A percentile compares a stretch with the other conserved stretches of the same genome.
Conservation (phyloP, 345 rosid species). For the Populus alba region DNA sequence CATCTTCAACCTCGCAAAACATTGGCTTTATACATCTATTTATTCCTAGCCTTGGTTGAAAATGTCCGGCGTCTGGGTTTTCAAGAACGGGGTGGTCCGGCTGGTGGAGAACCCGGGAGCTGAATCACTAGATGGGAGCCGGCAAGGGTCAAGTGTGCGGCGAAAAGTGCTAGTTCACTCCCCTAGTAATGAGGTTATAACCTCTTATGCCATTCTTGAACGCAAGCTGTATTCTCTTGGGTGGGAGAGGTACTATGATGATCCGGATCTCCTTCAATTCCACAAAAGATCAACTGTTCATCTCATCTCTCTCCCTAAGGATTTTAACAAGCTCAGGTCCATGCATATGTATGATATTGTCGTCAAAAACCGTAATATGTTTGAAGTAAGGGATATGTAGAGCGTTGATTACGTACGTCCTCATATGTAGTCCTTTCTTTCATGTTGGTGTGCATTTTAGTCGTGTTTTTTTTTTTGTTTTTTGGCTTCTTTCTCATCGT, state of each 20-base stretch:
- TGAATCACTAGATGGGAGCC: conserved; percentile 36
- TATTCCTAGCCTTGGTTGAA: background rate
- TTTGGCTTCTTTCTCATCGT: background rate
- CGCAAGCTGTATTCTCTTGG: conserved; percentile 57
- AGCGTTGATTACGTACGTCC: background rate
- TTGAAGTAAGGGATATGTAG: conserved; percentile 62
- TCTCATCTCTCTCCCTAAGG: conserved; percentile 72
- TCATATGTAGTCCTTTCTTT: background rate
- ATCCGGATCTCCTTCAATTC: conserved; percentile 68
- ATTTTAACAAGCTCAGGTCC: conserved; percentile 63
- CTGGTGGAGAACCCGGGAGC: conserved; percentile 58
- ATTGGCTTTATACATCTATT: too few relatives aligned
- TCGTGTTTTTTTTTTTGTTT: background rate
- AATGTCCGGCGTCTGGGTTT: conserved; percentile 88
- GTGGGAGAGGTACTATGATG: conserved; percentile 75
- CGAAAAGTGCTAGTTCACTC: conserved; percentile 52
- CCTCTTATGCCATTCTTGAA: conserved; percentile 58
- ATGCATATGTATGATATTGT: conserved; percentile 86
- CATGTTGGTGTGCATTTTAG: background rate
- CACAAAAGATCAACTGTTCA: conserved; percentile 60
- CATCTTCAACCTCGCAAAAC: conserved; percentile 2
- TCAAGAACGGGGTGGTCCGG: conserved; percentile 65
- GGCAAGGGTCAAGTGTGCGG: conserved; percentile 20
- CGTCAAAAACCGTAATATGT: conserved; percentile 65
- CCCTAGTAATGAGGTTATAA: conserved; percentile 61